phyloP scores from a whole-genome alignment of 139 green algal genomes.

The Coelastrella sp. region DNA sequence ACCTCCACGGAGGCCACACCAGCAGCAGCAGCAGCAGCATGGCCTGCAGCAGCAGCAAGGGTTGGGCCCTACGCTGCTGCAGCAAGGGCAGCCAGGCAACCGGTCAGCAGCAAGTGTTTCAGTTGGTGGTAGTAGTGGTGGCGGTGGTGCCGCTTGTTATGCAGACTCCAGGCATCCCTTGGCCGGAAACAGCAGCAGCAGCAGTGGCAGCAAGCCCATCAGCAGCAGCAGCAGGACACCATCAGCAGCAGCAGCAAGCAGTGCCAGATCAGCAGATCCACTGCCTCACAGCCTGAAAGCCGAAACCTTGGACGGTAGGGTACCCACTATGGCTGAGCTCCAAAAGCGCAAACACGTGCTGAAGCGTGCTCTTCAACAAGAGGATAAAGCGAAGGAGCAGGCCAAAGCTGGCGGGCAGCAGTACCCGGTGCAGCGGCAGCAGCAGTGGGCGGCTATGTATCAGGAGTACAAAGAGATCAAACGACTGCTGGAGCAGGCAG shows the following conservation, averaged over 20 bases:
- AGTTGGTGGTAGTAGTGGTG: background rate
- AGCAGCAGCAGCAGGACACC: background rate
- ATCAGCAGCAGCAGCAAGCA: too few species aligned
- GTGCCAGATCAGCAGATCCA: background rate
- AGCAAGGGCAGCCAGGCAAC: background rate
- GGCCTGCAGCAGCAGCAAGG: background rate
- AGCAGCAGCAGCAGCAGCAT: slow-evolving; percentile 25
- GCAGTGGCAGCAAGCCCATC: background rate
- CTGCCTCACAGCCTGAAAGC: background rate
- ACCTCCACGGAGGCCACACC: background rate
- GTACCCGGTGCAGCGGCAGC: background rate
- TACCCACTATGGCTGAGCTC: slow-evolving; percentile 19
- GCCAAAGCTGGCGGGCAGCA: background rate
- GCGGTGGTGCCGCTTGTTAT: too few species aligned
- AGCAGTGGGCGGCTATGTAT: slow-evolving; percentile 36
- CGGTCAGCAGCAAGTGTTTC: background rate
- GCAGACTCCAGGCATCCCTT: too few species aligned
- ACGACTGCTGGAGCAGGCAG: background rate
- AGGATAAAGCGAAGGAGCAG: background rate
- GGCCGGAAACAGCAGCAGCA: slow-evolving; percentile 10
- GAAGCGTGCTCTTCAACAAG: slow-evolving; percentile 25
- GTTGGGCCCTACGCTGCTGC: background rate
- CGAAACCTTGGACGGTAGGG: slow-evolving; percentile 15
- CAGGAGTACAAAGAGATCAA: slow-evolving; percentile 50
- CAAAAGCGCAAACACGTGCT: slow-evolving; percentile 35